phyloP scores from a whole-genome alignment of 768 basidiomycete genomes.

The Leccinum broughii region DNA sequence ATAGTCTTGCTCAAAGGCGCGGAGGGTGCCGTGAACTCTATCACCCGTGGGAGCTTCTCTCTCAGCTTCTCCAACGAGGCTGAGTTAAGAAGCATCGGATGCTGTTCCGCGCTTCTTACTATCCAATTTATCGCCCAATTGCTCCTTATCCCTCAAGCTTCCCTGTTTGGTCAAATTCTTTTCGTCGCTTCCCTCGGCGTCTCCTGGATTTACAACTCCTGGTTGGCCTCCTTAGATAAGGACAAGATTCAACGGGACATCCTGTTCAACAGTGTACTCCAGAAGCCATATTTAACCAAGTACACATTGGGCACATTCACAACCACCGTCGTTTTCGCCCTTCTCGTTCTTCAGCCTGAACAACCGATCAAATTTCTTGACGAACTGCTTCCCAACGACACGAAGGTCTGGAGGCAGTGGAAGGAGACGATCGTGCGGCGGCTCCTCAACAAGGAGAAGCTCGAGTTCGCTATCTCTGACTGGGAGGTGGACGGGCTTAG shows the following conservation, averaged over 20 bases:
- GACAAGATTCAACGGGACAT: slow-evolving; percentile 17
- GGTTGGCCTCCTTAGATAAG: slow-evolving; percentile 33
- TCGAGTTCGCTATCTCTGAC: slow-evolving; percentile 24
- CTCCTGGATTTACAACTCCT: slow-evolving; percentile 1
- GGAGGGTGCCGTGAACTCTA: slow-evolving; percentile 32
- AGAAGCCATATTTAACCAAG: slow-evolving; percentile 14
- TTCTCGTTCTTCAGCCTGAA: slow-evolving; percentile 12
- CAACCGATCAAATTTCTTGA: slow-evolving; percentile 14
- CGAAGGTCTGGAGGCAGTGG: slow-evolving; percentile 20
- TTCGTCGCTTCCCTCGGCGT: neutral
- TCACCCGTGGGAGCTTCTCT: slow-evolving; percentile 35
- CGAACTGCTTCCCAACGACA: slow-evolving; percentile 22
- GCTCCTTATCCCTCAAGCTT: slow-evolving; percentile 1
- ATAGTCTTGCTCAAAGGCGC: slow-evolving; percentile 31
- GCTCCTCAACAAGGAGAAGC: slow-evolving; percentile 14
- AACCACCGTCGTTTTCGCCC: slow-evolving; percentile 16
- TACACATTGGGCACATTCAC: slow-evolving; percentile 22
- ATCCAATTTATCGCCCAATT: slow-evolving; percentile 1
- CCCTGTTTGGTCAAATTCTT: neutral
- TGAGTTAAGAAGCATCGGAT: neutral
- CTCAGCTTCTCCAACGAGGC: slow-evolving; percentile 21
- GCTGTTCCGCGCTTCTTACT: neutral
- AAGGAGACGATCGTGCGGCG: slow-evolving; percentile 14
- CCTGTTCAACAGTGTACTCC: slow-evolving; percentile 13
- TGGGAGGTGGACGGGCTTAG: slow-evolving; percentile 23